These are phyloP conservation scores for Trichoderma asperellum DNA, from an alignment of 2,329 filamentous ascomycete genomes.

Conservation along the genomic window DNA sequence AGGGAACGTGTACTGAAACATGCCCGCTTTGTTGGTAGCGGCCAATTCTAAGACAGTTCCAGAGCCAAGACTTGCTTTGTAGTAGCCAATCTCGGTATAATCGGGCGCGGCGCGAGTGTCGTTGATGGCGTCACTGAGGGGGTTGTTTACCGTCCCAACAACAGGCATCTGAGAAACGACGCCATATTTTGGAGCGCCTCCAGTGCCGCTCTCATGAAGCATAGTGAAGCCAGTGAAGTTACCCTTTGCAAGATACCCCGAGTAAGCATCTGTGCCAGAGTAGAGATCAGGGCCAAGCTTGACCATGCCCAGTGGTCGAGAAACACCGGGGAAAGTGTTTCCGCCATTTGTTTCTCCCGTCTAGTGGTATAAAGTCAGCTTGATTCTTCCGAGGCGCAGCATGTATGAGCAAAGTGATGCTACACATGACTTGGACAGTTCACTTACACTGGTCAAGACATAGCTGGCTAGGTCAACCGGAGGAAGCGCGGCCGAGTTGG, in stretches of 20 bases:
- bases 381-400: neutral
- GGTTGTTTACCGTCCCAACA: constrained; percentile 54
- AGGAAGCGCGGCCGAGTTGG: constrained; percentile 5
- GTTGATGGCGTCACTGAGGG: constrained; percentile 59
- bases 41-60: constrained; percentile 61
- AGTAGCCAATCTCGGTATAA: constrained; percentile 63
- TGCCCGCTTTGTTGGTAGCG: constrained; percentile 59
- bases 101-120: constrained; percentile 57
- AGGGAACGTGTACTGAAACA: constrained; percentile 66
- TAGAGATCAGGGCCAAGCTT: constrained; percentile 56
- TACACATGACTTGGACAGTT: neutral
- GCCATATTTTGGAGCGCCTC: constrained; percentile 71
- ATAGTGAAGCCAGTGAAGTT: constrained; percentile 64
- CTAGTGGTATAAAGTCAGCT: constrained; percentile 36
- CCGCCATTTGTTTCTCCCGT: constrained; percentile 52
- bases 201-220: constrained; percentile 69
- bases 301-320: constrained; percentile 52
- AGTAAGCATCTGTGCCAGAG: constrained; percentile 55
- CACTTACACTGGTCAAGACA: constrained; percentile 44
- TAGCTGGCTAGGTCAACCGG: constrained; percentile 39
- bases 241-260: constrained; percentile 55
- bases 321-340: constrained; percentile 56
- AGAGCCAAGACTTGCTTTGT: constrained; percentile 58
- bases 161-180: constrained; percentile 64
- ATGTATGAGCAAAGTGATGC: neutral